Base-by-base conservation (phyloP, 2,329 filamentous ascomycete genomes). In the Talaromyces piceae region DNA sequence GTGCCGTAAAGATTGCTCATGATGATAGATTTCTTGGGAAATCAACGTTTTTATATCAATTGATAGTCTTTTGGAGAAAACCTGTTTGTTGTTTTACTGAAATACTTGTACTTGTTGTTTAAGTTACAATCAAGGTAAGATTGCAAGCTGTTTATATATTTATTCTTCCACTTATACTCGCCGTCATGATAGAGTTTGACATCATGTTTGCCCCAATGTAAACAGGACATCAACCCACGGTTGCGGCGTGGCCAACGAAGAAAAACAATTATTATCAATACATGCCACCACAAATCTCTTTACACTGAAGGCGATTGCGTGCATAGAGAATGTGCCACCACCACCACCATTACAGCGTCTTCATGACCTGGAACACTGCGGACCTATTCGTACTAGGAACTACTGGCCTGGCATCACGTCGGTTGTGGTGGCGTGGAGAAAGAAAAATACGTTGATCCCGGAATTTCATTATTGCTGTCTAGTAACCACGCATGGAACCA, bases 121-220 rank as follows among this genome's bases (percentile, higher is more conserved):
- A 25, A 39, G 48, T 43, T 45, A 51, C 20, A 26, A 25, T 25
- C 28, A 23, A 30, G 18, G 18, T 41, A 49, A 47, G 26, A 45
- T 23, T 44, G 6, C 39, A 23, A 5, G 8, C 51, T 25, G 41
- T 28, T 53, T 53, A 53, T 53, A 53, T 25, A 23, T 13, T 5
- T 13, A 16, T 23, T 43, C 22, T 27, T 22, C 31, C 46, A 43
- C 26, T 16, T 9, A 20, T n/a, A 27, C 41, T 49, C 41, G 46
- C 46, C 51, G 37, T 30, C 13, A 46, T 49, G 51, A 53, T 53
- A 33, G 51, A 49, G 31, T 45, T 53, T 53, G 46, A 53, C 51
- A 53, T 53, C 51, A 53, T 49, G 46, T 25, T 53, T 27, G 51
- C 51, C 51, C 16, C 43, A 6, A 37, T 37, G 33, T n/a, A 37